phyloP scores from a whole-genome alignment of 1,284 basidiomycete species.

The Ceratorhiza oryzae-sativae region DNA sequence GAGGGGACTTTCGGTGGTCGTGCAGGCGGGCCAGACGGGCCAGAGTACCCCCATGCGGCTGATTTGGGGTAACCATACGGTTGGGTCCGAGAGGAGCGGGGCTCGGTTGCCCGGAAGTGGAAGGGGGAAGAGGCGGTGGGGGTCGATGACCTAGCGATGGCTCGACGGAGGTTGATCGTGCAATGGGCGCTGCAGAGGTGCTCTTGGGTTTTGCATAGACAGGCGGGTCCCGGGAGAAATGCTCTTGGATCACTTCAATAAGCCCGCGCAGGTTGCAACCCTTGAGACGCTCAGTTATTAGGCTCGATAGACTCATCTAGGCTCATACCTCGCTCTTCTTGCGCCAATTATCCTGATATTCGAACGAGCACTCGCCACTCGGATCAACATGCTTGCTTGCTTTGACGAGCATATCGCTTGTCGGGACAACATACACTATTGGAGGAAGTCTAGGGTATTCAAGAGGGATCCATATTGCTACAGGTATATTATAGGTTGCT shows the following conservation, averaged over 20 bases:
- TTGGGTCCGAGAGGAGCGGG: conserved; percentile 8
- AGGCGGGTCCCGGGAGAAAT: conserved; percentile 87
- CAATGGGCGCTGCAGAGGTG: conserved; percentile 45
- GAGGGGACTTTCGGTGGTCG: conserved; percentile 35
- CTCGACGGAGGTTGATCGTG: conserved; percentile 29
- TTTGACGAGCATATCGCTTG: conserved; percentile 87
- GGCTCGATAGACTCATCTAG: conserved; percentile 39
- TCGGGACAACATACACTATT: conserved; percentile 95
- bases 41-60: conserved; percentile 3
- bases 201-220: conserved; percentile 84
- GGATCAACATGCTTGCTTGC: conserved; percentile 80
- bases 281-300: conserved; percentile 52
- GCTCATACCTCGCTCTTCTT: conserved; percentile 80
- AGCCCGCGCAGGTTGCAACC: conserved; percentile 72
- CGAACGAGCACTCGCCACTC: conserved; percentile 75
- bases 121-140: conserved; percentile 47
- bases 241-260: conserved; percentile 74
- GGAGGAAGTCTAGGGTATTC: conserved; percentile 85
- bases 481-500: conserved; percentile 90
- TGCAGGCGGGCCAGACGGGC: conserved; percentile 22
- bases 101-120: conserved; percentile 42
- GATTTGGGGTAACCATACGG: conserved; percentile 4
- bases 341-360: conserved; percentile 80
- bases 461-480: conserved; percentile 86
- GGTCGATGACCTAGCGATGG: conserved; percentile 46